Base-by-base conservation (phyloP, 2,329 filamentous ascomycete genomes). In the Hymenotorrendiella dingleyae region DNA sequence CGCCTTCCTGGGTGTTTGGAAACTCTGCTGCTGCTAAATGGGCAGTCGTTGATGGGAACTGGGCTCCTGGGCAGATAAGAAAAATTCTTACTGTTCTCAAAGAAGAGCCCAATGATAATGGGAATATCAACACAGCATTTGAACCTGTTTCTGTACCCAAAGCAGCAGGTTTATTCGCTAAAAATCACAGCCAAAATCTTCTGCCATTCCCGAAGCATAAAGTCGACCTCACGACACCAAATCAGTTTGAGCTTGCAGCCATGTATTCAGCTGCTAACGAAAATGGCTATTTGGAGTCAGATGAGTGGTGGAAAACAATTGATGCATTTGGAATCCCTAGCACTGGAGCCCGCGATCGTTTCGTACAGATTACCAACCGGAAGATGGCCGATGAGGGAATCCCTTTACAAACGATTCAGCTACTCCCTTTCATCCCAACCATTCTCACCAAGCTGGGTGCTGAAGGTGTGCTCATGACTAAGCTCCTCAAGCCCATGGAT, bases 131-230 rank as follows among this genome's bases (percentile, higher is more conserved):
- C 2, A 17, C 17, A 32, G 84, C 85, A 10, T 94, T 91, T 58
- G 93, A 97, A 64, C 91, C 93, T 1, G 93, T 97, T 6, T 94
- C 87, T 1, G 80, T 76, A 1, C 80, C 78, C 46, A 98, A 97
- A 68, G 78, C 86, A 4, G 35, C 73, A 79, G 7, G 69, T 90
- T 5, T 94, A 93, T 65, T 66, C 22, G 14, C 22, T 9, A 36
- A 33, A 9, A 29, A 17, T 8, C 21, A 10, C 9, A 16, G 35
- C 3, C 14, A 35, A 1, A 21, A 50, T 1, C n/a, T 11, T 64
- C 74, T 19, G 4, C 32, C 22, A 46, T 91, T 70, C 67, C 88
- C 77, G 1, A 61, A 66, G 16, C 65, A 83, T 7, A 71, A 74
- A n/a, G 69, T 93, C 49, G 76, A 86, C 61, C 72, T 96, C 8